phyloP scores from a whole-genome alignment of 139 green algal genomes.

The Chlorella sp. region DNA sequence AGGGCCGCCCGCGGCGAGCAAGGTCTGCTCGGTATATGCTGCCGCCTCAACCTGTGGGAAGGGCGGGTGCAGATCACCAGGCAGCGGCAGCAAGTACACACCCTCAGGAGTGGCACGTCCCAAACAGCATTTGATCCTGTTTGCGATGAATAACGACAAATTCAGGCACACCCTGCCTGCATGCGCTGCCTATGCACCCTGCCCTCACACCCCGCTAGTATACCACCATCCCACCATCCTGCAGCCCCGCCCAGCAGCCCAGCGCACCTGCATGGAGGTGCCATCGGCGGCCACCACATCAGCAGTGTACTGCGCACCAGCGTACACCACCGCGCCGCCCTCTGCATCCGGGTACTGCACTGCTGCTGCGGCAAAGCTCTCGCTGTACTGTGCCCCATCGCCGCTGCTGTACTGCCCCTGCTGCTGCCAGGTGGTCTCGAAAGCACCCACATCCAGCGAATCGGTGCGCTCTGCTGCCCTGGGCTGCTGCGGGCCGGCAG shows the following conservation, averaged over 20 bases:
- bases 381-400: conserved; percentile 1
- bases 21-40: not conserved
- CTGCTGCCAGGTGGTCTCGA: not conserved
- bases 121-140: too few relatives aligned
- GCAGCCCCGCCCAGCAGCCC: too few relatives aligned
- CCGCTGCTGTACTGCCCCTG: not conserved
- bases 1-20: not conserved
- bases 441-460: conserved; percentile 17
- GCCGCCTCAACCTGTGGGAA: not conserved
- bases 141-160: too few relatives aligned
- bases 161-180: too few relatives aligned
- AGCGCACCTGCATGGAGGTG: not conserved
- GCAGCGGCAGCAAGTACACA: not conserved
- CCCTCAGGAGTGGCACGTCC: not conserved
- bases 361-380: not conserved
- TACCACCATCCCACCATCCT: too few relatives aligned
- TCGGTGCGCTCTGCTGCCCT: not conserved
- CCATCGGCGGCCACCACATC: not conserved
- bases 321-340: not conserved
- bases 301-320: not conserved
- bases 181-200: too few relatives aligned
- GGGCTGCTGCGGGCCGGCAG: not conserved
- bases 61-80: not conserved
- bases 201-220: too few relatives aligned
- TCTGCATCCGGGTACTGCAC: not conserved